Base-by-base conservation (phyloP, 805 yeast species). In the Saturnispora quitensis region DNA sequence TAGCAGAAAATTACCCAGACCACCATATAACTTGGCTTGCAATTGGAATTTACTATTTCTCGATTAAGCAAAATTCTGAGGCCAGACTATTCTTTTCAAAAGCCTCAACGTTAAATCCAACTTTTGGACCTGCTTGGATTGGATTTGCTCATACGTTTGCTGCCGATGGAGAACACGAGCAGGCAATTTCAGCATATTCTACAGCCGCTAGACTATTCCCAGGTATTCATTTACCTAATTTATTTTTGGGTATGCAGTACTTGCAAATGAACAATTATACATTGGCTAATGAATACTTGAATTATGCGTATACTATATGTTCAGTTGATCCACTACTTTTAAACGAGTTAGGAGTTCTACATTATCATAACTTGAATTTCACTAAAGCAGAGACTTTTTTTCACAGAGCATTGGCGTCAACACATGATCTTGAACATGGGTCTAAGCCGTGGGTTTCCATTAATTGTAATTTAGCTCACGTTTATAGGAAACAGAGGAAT, bases 61-160 rank as follows among this genome's bases (percentile, higher is more conserved):
- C 89, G 4, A 81, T 84, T 5, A 76, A 76, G 53, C 84, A 84
- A 63, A 73, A 86, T 12, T 66, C 81, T 5, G 97, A 90, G 57
- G 96, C 98, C 0, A 73, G 99, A 53, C 78, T 85, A 56, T 89
- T 78, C 62, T 93, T 89, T 68, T 84, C 93, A 40, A 89, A 88
- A 64, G 90, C 97, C 0, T 88, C 97, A 1, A 74, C 89, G 58
- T 67, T 90, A 54, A 85, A 89, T 60, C 95, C 99, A 3, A 86
- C 83, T 58, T 89, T 87, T 69, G 95, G 93, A 0, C 91, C 87
- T 49, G 96, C 98, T 1, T 93, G 99, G 99, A 82, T 93, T 34
- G 99, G 97, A 2, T 93, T 93, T 70, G 98, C 98, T 1, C 98
- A 91, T 62, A 90, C 98, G 0, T 93, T 90, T 76, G 97, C 97